Percentiles rank a stretch among this genome's conserved stretches.
Evolutionary conservation across 2,329 filamentous ascomycete species (phyloP).

Genomic region (Diaporthe sp.): DNA sequence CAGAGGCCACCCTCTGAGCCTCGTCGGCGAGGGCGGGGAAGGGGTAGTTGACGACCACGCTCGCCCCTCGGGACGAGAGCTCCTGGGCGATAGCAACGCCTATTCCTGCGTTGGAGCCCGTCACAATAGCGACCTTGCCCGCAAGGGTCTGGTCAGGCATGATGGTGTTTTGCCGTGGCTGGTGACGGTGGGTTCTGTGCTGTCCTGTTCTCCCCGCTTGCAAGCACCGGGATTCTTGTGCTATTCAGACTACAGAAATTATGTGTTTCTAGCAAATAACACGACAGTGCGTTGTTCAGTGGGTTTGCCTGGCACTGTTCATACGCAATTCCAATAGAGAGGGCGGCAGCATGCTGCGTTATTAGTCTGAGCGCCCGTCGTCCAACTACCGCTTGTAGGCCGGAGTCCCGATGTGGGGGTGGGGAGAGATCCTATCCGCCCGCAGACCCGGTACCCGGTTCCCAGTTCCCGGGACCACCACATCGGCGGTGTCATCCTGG

Average conservation of each 20-base stretch:
- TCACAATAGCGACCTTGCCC: conserved; percentile 63
- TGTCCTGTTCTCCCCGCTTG: not conserved
- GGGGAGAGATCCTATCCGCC: not conserved
- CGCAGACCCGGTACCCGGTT: not conserved
- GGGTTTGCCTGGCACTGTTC: not conserved
- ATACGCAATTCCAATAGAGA: not conserved
- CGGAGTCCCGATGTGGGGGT: conserved; percentile 19
- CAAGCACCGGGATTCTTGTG: not conserved
- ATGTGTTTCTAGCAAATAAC: not conserved
- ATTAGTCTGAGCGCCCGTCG: not conserved
- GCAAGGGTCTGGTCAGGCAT: conserved; percentile 37
- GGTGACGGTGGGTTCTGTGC: not conserved
- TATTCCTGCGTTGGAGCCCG: conserved; percentile 55
- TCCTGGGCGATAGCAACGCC: conserved; percentile 56
- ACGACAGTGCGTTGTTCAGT: not conserved
- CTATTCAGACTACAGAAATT: not conserved
- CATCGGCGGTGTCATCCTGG: not conserved
- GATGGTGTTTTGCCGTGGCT: not conserved
- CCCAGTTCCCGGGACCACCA: conserved; percentile 24
- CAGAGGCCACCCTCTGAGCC: conserved; percentile 43
- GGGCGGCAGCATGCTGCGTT: not conserved
- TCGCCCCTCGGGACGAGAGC: conserved; percentile 56
- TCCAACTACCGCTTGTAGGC: not conserved
- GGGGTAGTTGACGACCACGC: conserved; percentile 61
- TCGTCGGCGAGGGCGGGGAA: conserved; percentile 43